Conservation (phyloP, 2,329 filamentous ascomycete genomes). For the Colletotrichum aenigma region DNA sequence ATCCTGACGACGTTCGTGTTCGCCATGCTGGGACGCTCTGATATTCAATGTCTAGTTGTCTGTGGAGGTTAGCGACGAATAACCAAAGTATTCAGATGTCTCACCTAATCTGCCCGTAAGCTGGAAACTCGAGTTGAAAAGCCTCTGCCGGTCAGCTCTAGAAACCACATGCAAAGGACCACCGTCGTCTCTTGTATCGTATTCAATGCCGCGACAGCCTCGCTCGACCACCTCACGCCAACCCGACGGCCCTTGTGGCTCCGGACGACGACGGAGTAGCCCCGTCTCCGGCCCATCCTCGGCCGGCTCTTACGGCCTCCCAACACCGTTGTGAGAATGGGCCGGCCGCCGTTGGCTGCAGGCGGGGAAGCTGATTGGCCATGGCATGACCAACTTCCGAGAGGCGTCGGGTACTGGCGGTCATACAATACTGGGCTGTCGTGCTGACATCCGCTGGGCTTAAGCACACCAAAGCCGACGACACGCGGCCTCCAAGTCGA, state of each 20-base stretch:
- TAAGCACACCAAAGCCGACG: not conserved
- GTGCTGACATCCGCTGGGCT: not conserved
- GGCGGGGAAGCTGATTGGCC: slow-evolving; percentile 30
- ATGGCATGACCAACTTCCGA: slow-evolving; percentile 25
- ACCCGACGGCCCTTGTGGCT: no score
- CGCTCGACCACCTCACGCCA: no score
- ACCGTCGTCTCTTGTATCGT: not conserved
- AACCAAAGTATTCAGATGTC: not conserved
- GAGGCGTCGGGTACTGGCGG: slow-evolving; percentile 24
- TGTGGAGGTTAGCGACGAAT: not conserved
- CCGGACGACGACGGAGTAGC: not conserved
- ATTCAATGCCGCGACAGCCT: not conserved
- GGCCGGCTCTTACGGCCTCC: not conserved
- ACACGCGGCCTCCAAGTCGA: not conserved
- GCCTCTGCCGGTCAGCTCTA: not conserved
- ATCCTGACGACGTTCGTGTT: slow-evolving; percentile 39
- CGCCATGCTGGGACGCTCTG: not conserved
- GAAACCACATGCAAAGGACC: not conserved
- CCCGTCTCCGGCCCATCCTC: not conserved
- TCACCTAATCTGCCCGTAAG: not conserved
- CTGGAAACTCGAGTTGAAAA: not conserved
- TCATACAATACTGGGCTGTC: not conserved
- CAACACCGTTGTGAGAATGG: not conserved
- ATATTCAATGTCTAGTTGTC: not conserved
- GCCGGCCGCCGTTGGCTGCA: not conserved